phyloP scores from a whole-genome alignment of 306 rosid genomes.

The Prunus fruticosa region DNA sequence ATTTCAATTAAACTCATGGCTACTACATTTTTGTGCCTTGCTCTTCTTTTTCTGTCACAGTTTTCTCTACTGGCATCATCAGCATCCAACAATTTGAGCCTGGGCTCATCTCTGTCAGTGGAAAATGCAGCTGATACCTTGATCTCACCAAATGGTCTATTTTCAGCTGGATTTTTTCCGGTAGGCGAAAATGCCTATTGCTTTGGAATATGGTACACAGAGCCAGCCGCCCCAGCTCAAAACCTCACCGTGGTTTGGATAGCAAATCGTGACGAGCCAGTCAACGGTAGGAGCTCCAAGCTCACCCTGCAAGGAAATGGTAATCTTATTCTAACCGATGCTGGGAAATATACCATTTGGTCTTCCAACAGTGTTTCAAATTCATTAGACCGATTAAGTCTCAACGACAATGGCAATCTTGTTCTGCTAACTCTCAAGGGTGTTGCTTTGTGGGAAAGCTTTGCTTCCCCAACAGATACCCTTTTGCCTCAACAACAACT shows the following conservation, averaged over 20 bases:
- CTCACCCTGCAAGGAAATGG: constrained; percentile 34
- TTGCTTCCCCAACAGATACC: constrained; percentile 52
- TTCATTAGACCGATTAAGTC: constrained; percentile 21
- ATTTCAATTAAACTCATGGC: background rate
- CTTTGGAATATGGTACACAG: constrained; percentile 46
- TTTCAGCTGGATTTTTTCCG: constrained; percentile 48
- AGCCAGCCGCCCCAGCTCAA: background rate
- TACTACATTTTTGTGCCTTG: background rate
- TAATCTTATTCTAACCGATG: constrained; percentile 39
- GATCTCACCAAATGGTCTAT: constrained; percentile 36
- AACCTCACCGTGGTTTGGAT: constrained; percentile 41
- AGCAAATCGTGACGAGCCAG: constrained; percentile 48
- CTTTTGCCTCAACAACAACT: constrained; percentile 49
- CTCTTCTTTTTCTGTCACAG: constrained; percentile 1
- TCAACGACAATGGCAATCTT: constrained; percentile 44
- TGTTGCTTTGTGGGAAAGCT: constrained; percentile 49
- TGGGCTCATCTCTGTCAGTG: constrained; percentile 39
- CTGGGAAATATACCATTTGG: constrained; percentile 37
- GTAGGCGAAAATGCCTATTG: constrained; percentile 49
- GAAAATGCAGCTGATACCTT: constrained; percentile 26
- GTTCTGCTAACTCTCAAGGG: constrained; percentile 11
- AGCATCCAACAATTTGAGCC: constrained; percentile 6
- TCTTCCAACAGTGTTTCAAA: constrained; percentile 28
- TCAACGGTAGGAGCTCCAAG: constrained; percentile 44
- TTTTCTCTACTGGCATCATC: constrained; percentile 9